A percentile compares a stretch with the other conserved stretches of the same genome.
Conservation (phyloP, 306 rosid species). For the Castanea crenata region DNA sequence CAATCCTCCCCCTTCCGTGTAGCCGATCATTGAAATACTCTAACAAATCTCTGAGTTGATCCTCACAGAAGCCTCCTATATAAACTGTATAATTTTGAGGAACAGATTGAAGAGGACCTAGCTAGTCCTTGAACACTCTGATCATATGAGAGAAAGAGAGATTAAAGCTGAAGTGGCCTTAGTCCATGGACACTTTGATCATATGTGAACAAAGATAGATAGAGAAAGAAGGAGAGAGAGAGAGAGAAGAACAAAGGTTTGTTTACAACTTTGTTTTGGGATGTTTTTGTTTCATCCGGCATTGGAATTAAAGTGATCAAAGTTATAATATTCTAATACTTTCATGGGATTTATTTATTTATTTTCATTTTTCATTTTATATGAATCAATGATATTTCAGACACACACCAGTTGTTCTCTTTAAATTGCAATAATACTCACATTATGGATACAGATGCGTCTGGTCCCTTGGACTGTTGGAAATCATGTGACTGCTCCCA, state of each 20-base stretch:
- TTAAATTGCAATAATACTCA: constrained; percentile 46
- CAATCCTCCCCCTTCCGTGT: constrained; percentile 2
- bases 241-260: background rate
- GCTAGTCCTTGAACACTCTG: constrained; percentile 15
- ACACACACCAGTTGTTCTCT: constrained; percentile 38
- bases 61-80: background rate
- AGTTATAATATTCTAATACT: constrained; percentile 15
- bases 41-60: constrained; percentile 8
- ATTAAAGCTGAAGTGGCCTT: background rate
- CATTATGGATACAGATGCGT: constrained; percentile 59
- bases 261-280: constrained; percentile 22
- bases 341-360: constrained; percentile 1
- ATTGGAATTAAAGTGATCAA: constrained; percentile 16
- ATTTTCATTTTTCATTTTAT: background rate
- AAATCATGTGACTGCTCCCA: constrained; percentile 52
- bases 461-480: constrained; percentile 49
- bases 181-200: background rate
- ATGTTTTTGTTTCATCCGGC: constrained; percentile 29
- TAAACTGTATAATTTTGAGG: constrained; percentile 1
- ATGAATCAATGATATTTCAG: constrained; percentile 33
- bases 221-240: constrained; percentile 1
- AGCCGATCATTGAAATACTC: constrained; percentile 10
- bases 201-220: background rate
- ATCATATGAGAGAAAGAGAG: background rate
- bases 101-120: constrained; percentile 7